These are phyloP conservation scores for Chrysophaeum taylorii DNA, from an alignment of 352 stramenopile genomes.

Conservation along the genomic window DNA sequence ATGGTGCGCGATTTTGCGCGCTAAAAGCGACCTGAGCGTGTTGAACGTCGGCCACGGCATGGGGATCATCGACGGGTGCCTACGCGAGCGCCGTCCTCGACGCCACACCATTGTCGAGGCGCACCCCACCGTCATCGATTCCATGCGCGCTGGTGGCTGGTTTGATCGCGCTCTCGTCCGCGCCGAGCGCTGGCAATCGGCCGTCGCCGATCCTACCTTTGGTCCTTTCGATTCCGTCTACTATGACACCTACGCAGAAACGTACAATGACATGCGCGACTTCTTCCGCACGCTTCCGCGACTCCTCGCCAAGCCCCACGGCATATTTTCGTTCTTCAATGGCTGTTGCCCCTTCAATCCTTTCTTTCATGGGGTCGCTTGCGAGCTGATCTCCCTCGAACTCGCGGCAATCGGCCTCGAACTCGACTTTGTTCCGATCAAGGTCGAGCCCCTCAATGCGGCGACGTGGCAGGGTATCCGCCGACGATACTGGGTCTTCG, in stretches of 20 bases:
- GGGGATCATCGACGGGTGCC: conserved; percentile 56
- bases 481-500: conserved; percentile 58
- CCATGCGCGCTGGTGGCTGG: conserved; percentile 52
- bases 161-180: conserved; percentile 51
- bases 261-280: conserved; percentile 57
- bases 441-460: conserved; percentile 43
- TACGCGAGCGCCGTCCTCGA: conserved; percentile 35
- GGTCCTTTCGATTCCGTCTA: conserved; percentile 54
- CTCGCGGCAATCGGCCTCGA: conserved; percentile 49
- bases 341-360: conserved; percentile 61
- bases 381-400: conserved; percentile 37
- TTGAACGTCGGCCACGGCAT: conserved; percentile 67
- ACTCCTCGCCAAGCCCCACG: conserved; percentile 41
- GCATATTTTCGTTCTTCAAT: conserved; percentile 71
- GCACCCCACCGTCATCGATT: conserved; percentile 54
- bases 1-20: background rate
- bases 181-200: conserved; percentile 59
- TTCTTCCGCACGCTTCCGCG: conserved; percentile 51
- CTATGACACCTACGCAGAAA: conserved; percentile 67
- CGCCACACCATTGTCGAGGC: conserved; percentile 54
- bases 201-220: conserved; percentile 30
- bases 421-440: conserved; percentile 47
- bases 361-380: conserved; percentile 63
- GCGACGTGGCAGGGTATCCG: conserved; percentile 55
- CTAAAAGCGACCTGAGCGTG: conserved; percentile 28